These are phyloP conservation scores for Ampelocalamus luodianensis DNA, from an alignment of 176 grass and related monocot species.

Conservation along the genomic window DNA sequence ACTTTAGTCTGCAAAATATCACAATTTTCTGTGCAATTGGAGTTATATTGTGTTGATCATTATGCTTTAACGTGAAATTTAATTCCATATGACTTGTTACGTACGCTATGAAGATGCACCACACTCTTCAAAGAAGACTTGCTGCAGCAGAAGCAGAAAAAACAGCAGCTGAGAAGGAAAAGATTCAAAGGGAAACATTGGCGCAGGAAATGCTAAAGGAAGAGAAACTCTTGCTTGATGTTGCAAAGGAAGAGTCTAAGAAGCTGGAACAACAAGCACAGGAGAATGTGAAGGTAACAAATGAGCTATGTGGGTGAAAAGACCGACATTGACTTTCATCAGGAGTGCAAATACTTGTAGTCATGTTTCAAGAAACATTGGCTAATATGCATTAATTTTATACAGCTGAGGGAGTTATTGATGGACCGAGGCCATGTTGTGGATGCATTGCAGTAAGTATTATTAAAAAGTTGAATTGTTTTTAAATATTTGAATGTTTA, in stretches of 20 bases:
- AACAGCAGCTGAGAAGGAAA: conserved; percentile 54
- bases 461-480: neutral
- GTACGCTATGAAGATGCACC: conserved; percentile 50
- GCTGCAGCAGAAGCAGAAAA: conserved; percentile 49
- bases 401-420: conserved; percentile 76
- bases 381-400: conserved; percentile 38
- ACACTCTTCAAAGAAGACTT: conserved; percentile 61
- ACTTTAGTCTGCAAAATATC: neutral
- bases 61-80: neutral
- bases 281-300: conserved; percentile 69
- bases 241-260: conserved; percentile 56
- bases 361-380: neutral
- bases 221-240: conserved; percentile 56
- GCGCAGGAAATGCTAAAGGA: conserved; percentile 54
- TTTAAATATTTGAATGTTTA: conserved; percentile 11
- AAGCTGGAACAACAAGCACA: conserved; percentile 63
- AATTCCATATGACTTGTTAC: neutral
- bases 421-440: conserved; percentile 61
- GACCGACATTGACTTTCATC: neutral
- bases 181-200: conserved; percentile 52
- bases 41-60: neutral
- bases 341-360: neutral
- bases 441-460: conserved; percentile 79
- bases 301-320: neutral
- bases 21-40: neutral